Evolutionary conservation across 208 protist genomes (phyloP).

Genomic region (Sergeia podlipaevii): DNA sequence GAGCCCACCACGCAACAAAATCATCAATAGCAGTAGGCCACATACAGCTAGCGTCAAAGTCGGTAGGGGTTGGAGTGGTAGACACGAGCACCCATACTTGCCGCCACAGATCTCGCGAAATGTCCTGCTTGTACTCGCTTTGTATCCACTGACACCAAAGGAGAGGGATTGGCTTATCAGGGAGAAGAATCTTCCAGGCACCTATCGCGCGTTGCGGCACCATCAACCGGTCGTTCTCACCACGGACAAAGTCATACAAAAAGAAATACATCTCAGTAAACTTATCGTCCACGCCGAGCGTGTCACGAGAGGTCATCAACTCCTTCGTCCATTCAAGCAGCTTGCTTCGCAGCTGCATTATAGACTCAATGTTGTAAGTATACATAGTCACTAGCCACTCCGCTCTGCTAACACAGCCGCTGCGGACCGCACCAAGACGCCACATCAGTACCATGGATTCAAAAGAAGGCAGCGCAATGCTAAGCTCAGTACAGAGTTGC

Average conservation of each 20-base stretch:
- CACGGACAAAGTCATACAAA: slow-evolving; percentile 84
- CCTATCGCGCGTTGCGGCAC: slow-evolving; percentile 27
- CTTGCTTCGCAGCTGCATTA: slow-evolving; percentile 35
- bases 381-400: slow-evolving; percentile 79
- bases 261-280: slow-evolving; percentile 82
- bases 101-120: slow-evolving; percentile 82
- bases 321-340: slow-evolving; percentile 54
- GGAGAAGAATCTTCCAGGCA: slow-evolving; percentile 71
- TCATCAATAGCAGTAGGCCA: slow-evolving; percentile 69
- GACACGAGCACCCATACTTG: slow-evolving; percentile 54
- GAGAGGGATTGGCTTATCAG: slow-evolving; percentile 13
- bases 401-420: slow-evolving; percentile 37
- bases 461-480: slow-evolving; percentile 29
- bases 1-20: slow-evolving; percentile 59
- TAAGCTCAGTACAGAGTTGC: slow-evolving; percentile 50
- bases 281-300: no score
- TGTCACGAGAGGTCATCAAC: slow-evolving; percentile 13
- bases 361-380: slow-evolving; percentile 39
- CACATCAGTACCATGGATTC: slow-evolving; percentile 74
- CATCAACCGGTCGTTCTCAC: slow-evolving; percentile 71
- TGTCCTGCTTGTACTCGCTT: slow-evolving; percentile 24
- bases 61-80: slow-evolving; percentile 2
- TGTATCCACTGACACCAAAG: slow-evolving; percentile 43
- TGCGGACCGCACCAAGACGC: slow-evolving; percentile 57
- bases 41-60: slow-evolving; percentile 13